phyloP scores from a whole-genome alignment of 495 filamentous ascomycete species.

The Mytilinidion resinicola region DNA sequence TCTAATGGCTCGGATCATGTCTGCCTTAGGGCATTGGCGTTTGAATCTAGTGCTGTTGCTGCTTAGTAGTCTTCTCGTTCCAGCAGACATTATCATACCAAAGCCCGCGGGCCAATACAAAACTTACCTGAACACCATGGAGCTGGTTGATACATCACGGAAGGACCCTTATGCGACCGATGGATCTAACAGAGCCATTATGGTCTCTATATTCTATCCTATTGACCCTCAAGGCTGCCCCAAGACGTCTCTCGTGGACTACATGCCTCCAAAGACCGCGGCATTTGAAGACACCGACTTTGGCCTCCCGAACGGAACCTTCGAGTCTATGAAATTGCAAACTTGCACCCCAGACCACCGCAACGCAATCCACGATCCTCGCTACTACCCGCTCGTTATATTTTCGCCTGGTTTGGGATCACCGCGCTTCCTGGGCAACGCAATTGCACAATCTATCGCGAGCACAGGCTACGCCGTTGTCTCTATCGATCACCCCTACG shows the following conservation, averaged over 20 bases:
- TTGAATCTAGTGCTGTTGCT: neutral
- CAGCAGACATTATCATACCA: conserved; percentile 7
- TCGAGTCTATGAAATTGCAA: conserved; percentile 3
- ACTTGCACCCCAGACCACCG: neutral
- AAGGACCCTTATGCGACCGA: conserved; percentile 20
- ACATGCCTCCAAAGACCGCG: conserved; percentile 16
- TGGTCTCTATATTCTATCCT: conserved; percentile 25
- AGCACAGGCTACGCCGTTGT: conserved; percentile 33
- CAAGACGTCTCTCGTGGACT: conserved; percentile 1
- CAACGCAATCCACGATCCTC: neutral
- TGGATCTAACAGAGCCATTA: conserved; percentile 9
- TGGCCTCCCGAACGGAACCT: conserved; percentile 10
- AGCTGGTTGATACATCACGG: conserved; percentile 14
- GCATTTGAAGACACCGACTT: neutral
- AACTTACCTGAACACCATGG: conserved; percentile 1
- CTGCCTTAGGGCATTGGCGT: too few relatives aligned
- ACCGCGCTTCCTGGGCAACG: conserved; percentile 9
- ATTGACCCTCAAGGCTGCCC: neutral
- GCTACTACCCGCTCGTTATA: conserved; percentile 5
- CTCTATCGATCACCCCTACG: conserved; percentile 47
- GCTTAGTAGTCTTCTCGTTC: neutral
- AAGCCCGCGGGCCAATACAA: conserved; percentile 9
- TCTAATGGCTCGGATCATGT: too few relatives aligned
- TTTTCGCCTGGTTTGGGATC: conserved; percentile 14
- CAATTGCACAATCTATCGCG: conserved; percentile 13